These are phyloP conservation scores for Venturiaceae sp. DNA, from an alignment of 2,329 filamentous ascomycete species.

Conservation along the genomic window DNA sequence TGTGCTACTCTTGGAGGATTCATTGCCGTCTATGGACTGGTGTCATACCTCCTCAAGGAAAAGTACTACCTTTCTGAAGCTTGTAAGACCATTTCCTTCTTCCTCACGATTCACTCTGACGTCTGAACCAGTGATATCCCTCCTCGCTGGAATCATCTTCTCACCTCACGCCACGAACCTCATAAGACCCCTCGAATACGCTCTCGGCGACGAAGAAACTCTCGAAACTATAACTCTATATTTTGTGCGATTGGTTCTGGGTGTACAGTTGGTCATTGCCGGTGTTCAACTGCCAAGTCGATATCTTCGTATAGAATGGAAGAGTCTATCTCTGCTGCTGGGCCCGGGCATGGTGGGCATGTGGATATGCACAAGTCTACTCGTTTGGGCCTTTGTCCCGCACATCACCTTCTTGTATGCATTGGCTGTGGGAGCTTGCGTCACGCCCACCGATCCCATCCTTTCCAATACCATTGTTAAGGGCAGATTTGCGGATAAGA, in stretches of 20 bases:
- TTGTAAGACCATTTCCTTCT: conserved; percentile 43
- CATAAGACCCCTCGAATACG: conserved; percentile 65
- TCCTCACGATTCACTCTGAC: neutral
- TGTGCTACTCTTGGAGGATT: conserved; percentile 76
- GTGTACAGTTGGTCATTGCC: conserved; percentile 53
- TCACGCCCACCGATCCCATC: conserved; percentile 54
- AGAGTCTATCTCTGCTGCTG: conserved; percentile 45
- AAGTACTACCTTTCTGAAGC: conserved; percentile 87
- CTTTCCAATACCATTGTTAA: conserved; percentile 54
- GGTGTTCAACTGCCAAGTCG: conserved; percentile 52
- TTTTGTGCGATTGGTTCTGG: conserved; percentile 65
- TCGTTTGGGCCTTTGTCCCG: conserved; percentile 45
- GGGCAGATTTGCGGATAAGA: conserved; percentile 53
- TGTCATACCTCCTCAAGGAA: conserved; percentile 85
- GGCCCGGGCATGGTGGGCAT: conserved; percentile 53
- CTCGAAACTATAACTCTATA: conserved; percentile 68
- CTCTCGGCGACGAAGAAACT: conserved; percentile 43
- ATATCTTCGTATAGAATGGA: conserved; percentile 41
- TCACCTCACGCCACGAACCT: conserved; percentile 70
- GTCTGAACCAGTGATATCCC: conserved; percentile 59
- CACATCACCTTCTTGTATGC: conserved; percentile 39
- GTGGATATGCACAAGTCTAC: conserved; percentile 50
- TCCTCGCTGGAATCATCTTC: conserved; percentile 68
- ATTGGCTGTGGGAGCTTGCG: conserved; percentile 50
- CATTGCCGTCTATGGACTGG: conserved; percentile 79